Conservation (phyloP, 2,329 filamentous ascomycete species). For the Xylariaceae sp. region DNA sequence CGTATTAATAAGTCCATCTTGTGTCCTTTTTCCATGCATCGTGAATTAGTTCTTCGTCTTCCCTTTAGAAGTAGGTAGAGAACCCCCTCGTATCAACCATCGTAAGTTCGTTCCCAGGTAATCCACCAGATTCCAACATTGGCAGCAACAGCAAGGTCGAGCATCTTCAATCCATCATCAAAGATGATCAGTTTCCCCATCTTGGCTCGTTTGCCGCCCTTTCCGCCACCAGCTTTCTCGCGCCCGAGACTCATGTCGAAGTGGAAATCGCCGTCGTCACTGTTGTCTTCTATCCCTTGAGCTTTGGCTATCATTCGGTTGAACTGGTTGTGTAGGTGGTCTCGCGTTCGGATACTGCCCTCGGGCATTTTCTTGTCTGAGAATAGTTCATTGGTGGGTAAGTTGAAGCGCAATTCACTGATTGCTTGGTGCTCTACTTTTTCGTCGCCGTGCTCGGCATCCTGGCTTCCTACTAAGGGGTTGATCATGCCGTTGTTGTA, state of each 20-base stretch:
- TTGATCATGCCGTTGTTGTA: conserved; percentile 37
- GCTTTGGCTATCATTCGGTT: conserved; percentile 26
- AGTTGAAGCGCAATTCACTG: conserved; percentile 87
- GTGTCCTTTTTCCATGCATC: too few species aligned
- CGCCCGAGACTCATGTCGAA: conserved; percentile 73
- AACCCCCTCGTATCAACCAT: too few species aligned
- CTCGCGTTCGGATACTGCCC: conserved; percentile 28
- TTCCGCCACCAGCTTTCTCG: conserved; percentile 82
- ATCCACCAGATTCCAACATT: conserved; percentile 95
- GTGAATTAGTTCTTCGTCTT: too few species aligned
- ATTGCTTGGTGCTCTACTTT: conserved; percentile 41
- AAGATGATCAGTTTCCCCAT: conserved; percentile 88
- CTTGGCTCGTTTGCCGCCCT: conserved; percentile 82
- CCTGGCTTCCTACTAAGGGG: conserved; percentile 38
- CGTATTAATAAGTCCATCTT: too few species aligned
- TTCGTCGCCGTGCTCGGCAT: conserved; percentile 31
- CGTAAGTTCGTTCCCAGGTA: conserved; percentile 63
- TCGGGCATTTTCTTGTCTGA: conserved; percentile 34
- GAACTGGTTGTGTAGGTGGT: conserved; percentile 38
- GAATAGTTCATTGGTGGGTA: conserved; percentile 59
- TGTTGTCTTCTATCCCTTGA: conserved; percentile 32
- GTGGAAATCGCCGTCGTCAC: conserved; percentile 38
- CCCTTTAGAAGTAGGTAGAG: too few species aligned
- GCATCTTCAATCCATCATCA: conserved; percentile 89
- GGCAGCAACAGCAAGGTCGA: conserved; percentile 85